phyloP scores from a whole-genome alignment of 1,284 basidiomycete species.

The Melampsora abietis-canadensis region DNA sequence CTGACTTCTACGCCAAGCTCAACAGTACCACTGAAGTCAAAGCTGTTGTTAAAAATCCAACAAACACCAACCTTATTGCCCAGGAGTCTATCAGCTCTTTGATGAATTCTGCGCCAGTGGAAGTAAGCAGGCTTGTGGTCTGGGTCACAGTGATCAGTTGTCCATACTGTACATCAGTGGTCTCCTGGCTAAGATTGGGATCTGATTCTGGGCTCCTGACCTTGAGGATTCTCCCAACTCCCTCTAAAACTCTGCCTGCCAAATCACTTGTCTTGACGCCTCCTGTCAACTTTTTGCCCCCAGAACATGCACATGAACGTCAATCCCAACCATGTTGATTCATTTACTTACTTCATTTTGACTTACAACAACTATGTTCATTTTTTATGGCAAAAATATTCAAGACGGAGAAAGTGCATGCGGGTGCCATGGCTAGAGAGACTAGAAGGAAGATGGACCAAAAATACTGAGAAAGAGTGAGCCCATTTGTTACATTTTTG shows the following conservation, averaged over 20 bases:
- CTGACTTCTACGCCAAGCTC: conserved; percentile 16
- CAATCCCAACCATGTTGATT: neutral
- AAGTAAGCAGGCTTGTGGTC: neutral
- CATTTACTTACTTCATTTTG: too few species aligned
- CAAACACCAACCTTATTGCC: neutral
- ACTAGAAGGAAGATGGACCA: neutral
- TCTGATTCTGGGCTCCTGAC: too few species aligned
- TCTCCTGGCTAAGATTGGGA: too few species aligned
- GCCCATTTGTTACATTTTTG: too few species aligned
- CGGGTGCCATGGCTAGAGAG: neutral
- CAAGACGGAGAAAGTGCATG: conserved; percentile 1
- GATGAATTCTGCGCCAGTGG: neutral
- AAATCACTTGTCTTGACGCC: conserved; percentile 6
- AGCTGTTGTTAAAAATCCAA: neutral
- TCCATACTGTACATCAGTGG: too few species aligned
- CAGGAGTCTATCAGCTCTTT: conserved; percentile 4
- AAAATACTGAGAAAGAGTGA: neutral
- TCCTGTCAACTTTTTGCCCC: neutral
- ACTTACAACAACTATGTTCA: conserved; percentile 28
- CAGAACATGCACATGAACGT: conserved; percentile 6
- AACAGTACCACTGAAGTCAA: neutral
- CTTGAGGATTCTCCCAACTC: too few species aligned
- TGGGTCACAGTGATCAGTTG: too few species aligned
- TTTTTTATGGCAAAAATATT: conserved; percentile 12
- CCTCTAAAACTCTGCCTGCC: too few species aligned